Conservation (phyloP, 2,329 filamentous ascomycete species). For the Myriosclerotinia scirpicola region DNA sequence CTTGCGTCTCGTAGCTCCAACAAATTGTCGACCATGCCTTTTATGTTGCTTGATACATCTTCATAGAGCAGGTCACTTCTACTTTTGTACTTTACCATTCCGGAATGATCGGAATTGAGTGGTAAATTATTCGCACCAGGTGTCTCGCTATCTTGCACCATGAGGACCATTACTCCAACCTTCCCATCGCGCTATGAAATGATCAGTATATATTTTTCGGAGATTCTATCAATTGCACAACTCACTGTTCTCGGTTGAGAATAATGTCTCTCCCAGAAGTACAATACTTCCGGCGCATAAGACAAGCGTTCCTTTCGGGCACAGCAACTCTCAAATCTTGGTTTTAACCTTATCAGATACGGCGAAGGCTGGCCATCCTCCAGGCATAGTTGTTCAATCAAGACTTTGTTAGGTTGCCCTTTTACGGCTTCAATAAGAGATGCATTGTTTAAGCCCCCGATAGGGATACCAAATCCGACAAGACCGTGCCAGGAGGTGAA, state of each 20-base stretch:
- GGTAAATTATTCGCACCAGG: conserved; percentile 14
- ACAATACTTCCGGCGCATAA: conserved; percentile 19
- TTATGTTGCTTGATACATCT: conserved; percentile 15
- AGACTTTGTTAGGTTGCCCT: conserved; percentile 19
- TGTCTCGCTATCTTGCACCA: conserved; percentile 16
- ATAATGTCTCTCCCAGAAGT: conserved; percentile 19
- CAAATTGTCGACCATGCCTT: conserved; percentile 5
- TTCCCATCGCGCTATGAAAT: not conserved
- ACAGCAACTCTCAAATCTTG: conserved; percentile 14
- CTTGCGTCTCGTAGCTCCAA: not conserved
- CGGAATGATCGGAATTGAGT: conserved; percentile 18
- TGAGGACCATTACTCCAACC: not conserved
- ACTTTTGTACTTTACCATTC: conserved; percentile 19
- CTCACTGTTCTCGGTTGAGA: conserved; percentile 17
- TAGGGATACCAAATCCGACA: conserved; percentile 22
- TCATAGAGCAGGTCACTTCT: conserved; percentile 2
- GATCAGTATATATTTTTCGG: not conserved
- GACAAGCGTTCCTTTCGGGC: not conserved
- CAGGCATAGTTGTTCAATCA: conserved; percentile 14
- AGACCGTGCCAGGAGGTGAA: conserved; percentile 18
- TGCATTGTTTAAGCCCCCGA: conserved; percentile 12
- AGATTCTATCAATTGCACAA: not conserved
- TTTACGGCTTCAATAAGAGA: conserved; percentile 18
- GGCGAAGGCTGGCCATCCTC: not conserved
- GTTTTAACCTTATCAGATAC: conserved; percentile 15